Percentiles rank a stretch among this genome's conserved stretches.
Conservation (phyloP, 2,329 filamentous ascomycete genomes). For the Lecanicillium sp. region DNA sequence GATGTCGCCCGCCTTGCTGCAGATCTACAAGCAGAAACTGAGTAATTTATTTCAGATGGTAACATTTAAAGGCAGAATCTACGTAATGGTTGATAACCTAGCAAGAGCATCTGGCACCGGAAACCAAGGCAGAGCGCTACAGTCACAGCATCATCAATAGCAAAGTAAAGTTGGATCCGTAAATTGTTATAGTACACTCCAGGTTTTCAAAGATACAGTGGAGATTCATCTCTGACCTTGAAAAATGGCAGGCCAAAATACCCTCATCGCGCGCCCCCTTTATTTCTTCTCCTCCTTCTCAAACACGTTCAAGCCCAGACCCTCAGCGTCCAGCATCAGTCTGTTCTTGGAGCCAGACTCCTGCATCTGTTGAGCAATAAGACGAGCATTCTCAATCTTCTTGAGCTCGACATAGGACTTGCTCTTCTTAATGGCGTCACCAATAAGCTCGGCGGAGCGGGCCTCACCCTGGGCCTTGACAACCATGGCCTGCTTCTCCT, state of each 20-base stretch:
- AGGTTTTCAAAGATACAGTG: conserved; percentile 27
- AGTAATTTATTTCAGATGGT: no score
- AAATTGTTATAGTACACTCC: conserved; percentile 11
- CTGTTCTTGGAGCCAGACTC: conserved; percentile 84
- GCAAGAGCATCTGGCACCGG: not conserved
- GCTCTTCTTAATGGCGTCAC: conserved; percentile 99
- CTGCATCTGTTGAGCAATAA: conserved; percentile 82
- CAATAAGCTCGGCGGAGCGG: conserved; percentile 93
- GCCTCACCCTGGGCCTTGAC: conserved; percentile 99
- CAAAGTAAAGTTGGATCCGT: conserved; percentile 3
- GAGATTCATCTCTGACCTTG: conserved; percentile 17
- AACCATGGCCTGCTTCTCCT: conserved; percentile 99
- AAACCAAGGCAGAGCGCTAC: no score
- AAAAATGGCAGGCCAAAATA: conserved; percentile 8
- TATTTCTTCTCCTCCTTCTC: conserved; percentile 43
- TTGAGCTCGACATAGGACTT: conserved; percentile 93
- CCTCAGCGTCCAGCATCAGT: conserved; percentile 85
- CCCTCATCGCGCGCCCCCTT: conserved; percentile 12
- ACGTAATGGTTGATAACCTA: no score
- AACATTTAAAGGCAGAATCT: no score
- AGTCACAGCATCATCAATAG: not conserved
- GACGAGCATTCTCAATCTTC: conserved; percentile 93
- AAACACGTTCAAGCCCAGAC: conserved; percentile 83
- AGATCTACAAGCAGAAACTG: no score
- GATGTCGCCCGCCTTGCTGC: not conserved